Base-by-base conservation (phyloP, 169 alveolate species). In the Cryptosporidium xiaoi region DNA sequence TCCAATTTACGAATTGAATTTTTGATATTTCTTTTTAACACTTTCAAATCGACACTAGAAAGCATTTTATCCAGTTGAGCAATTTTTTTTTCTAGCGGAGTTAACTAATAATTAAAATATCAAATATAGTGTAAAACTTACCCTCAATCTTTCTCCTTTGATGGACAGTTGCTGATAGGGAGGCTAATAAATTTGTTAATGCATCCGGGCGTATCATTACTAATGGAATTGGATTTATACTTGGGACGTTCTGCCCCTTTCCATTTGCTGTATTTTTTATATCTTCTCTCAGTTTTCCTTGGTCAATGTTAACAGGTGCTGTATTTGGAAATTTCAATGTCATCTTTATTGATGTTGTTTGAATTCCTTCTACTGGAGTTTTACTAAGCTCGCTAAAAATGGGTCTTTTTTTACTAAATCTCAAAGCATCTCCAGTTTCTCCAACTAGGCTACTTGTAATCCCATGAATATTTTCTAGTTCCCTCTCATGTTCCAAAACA, bases 191-290 rank as follows among this genome's bases (percentile, higher is more conserved):
- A 20, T 77, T 77, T 2, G 87, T 77, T 40, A 77, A 60, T 10
- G 87, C 87, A 44, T 77, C 87, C 8, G 87, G 87, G 46, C 87
- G 71, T 44, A 77, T 77, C 2, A 77, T 71, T 33, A 77, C 87
- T 60, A 77, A 60, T 27, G 87, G 87, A 33, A 77, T 77, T 18
- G 87, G 87, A 36, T 58, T 77, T 44, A 77, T 77, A 40, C 50
- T 77, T 77, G 87, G 77, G 12, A 60, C 24, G 1, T 3, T 20
- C 24, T 55, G 50, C 7, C 51, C 48, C 18, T 58, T 62, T n/a
- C 87, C 87, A 53, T 27, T 69, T 20, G 87, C 58, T 5, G 71
- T 60, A 20, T 60, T 56, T 20, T 56, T 62, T 8, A 77, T 77
- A 40, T 77, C 87, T n/a, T 77, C 87, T 40, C 77, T n/a, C 27